Evolutionary conservation across 2,329 filamentous ascomycete species (phyloP).

Genomic region (Juglanconis sp.): DNA sequence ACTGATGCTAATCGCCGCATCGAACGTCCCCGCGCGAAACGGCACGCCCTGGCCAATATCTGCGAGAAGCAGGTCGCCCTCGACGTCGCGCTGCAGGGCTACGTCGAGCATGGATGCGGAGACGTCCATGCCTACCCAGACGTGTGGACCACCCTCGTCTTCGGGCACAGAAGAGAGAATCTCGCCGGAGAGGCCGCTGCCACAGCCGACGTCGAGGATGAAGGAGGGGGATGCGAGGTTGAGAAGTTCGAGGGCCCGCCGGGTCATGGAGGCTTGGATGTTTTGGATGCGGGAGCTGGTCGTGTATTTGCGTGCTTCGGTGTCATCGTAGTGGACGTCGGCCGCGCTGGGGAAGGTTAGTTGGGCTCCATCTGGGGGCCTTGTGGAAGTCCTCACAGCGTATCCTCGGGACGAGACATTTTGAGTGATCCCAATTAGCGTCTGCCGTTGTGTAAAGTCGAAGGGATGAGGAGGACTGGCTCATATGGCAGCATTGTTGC

Average conservation of each 20-base stretch:
- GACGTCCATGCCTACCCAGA: constrained; percentile 97
- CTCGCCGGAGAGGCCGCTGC: constrained; percentile 89
- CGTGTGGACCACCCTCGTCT: constrained; percentile 78
- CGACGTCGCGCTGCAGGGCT: constrained; percentile 84
- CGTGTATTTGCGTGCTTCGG: constrained; percentile 95
- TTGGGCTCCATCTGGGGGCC: neutral
- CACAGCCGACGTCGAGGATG: constrained; percentile 95
- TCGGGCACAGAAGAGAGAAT: constrained; percentile 73
- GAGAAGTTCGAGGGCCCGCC: constrained; percentile 88
- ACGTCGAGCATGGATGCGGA: constrained; percentile 95
- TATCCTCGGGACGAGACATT: constrained; percentile 98
- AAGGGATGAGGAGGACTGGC: neutral
- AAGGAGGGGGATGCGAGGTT: constrained; percentile 75
- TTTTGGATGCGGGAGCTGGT: constrained; percentile 92
- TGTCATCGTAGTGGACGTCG: constrained; percentile 96
- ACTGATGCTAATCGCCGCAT: constrained; percentile 90
- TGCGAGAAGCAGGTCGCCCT: constrained; percentile 88
- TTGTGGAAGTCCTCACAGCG: constrained; percentile 57
- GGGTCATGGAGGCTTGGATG: constrained; percentile 92
- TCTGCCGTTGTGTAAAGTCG: neutral
- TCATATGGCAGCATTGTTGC: neutral
- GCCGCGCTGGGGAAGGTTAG: constrained; percentile 62
- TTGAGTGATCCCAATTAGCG: neutral
- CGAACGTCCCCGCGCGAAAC: constrained; percentile 87
- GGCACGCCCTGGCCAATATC: constrained; percentile 96